Evolutionary conservation across 257 asterid species (phyloP).

Genomic region (Gardenia jasminoides): DNA sequence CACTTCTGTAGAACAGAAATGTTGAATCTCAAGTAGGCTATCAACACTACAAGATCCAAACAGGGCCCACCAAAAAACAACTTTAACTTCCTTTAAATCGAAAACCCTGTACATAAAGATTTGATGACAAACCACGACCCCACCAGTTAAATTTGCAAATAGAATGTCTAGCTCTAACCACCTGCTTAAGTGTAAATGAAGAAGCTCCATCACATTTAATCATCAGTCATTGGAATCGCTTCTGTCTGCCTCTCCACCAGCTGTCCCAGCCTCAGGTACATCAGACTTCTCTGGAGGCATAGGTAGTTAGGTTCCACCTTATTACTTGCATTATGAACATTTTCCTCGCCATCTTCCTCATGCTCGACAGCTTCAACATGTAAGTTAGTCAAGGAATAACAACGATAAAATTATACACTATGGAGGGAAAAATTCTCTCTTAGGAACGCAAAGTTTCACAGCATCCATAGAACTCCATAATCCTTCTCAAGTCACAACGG

Average conservation of each 20-base stretch:
- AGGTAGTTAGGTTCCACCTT: conserved; percentile 50
- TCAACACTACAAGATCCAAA: background rate
- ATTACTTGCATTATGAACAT: conserved; percentile 56
- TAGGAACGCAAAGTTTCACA: background rate
- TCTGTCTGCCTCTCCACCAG: conserved; percentile 73
- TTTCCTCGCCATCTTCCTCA: conserved; percentile 59
- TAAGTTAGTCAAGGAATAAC: conserved; percentile 47
- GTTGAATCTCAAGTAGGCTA: background rate
- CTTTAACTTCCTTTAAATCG: background rate
- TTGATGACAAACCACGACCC: background rate
- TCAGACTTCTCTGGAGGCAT: conserved; percentile 58
- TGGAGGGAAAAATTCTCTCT: conserved; percentile 7
- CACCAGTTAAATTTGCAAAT: background rate
- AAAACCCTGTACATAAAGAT: background rate
- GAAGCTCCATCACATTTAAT: conserved; percentile 53
- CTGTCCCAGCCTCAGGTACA: conserved; percentile 55
- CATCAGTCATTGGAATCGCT: conserved; percentile 93
- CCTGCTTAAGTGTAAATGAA: background rate
- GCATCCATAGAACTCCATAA: background rate
- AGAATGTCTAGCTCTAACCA: background rate
- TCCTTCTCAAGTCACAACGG: background rate
- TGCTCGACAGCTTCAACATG: conserved; percentile 56
- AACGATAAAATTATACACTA: background rate
- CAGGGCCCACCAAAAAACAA: background rate
- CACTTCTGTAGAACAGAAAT: no score